Evolutionary conservation across 805 yeast genomes (phyloP), one percentile per base, ranked within the genome.

Genomic region (Yarrowia porcina): DNA sequence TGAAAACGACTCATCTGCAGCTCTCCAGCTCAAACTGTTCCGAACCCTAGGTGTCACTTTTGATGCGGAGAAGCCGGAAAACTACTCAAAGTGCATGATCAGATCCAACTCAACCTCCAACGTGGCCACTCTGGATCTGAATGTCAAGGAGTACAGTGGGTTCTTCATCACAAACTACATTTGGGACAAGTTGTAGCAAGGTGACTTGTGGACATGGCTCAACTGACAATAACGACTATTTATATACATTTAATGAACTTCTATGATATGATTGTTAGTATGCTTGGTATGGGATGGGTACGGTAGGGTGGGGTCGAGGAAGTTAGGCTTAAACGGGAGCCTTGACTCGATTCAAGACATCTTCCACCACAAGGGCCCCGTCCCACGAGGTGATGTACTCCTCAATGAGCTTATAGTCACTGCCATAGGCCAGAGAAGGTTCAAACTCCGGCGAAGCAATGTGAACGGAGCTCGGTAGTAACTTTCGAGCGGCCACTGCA

Each of bases 121-220:
- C 10, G 65, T 69, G 12, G 64, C 71, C 20, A 65, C 68, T n/a
- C 50, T 70, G 21, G 50, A 65, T 23, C 64, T 69, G 21, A 71
- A 79, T 45, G 59, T 35, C 25, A 76, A 78, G 32, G 80, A 83
- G 64, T 83, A 85, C 65, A 83, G 88, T 68, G 86, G 85, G 64
- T 86, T 80, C 69, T 89, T 88, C 72, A 81, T 88, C 30, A 81
- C 90, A 13, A 89, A 89, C 69, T 87, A 83, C 70, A 82, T 89
- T 32, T 89, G 96, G 96, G 94, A 88, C 65, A 59, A 59, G 33
- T 11, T 59, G 27, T 59, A 15, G 8, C 50, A n/a, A 27, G 2
- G 7, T 2, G 28, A 21, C n/a, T 4, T 4, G 13, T 4, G 4
- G 9, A 11, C 20, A 12, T 5, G 4, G 5, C 30, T 28, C 20